Conservation (phyloP, 1,284 basidiomycete species). For the Abortiporus biennis region DNA sequence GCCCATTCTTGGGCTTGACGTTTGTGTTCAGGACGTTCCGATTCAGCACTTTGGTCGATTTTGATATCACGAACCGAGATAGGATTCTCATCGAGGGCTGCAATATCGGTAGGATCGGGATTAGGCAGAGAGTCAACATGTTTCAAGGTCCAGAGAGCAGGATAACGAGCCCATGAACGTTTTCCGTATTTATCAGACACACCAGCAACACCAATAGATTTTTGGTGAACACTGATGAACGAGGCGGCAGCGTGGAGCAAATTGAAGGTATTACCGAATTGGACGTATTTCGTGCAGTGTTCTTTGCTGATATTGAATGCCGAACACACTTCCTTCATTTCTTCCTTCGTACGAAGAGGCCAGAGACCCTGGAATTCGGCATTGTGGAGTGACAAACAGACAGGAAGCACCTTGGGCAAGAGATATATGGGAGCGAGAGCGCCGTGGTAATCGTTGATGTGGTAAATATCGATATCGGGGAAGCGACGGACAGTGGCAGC, state of each 20-base stretch:
- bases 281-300: conserved; percentile 91
- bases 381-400: conserved; percentile 91
- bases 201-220: conserved; percentile 88
- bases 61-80: conserved; percentile 67
- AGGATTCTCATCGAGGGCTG: conserved; percentile 79
- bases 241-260: conserved; percentile 87
- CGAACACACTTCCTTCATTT: conserved; percentile 95
- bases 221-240: conserved; percentile 88
- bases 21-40: conserved; percentile 83
- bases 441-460: conserved; percentile 90
- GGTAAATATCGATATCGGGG: conserved; percentile 86
- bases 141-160: conserved; percentile 89
- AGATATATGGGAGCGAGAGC: conserved; percentile 87
- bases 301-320: conserved; percentile 96
- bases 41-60: conserved; percentile 79
- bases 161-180: conserved; percentile 91
- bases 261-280: conserved; percentile 96
- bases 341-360: conserved; percentile 92
- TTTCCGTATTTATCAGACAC: conserved; percentile 96
- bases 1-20: conserved; percentile 94
- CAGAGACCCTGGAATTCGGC: conserved; percentile 95
- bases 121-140: conserved; percentile 93
- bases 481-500: conserved; percentile 80
- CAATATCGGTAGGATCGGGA: conserved; percentile 90
- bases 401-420: conserved; percentile 82